phyloP scores from a whole-genome alignment of 306 rosid genomes.

The Biancaea sappan region DNA sequence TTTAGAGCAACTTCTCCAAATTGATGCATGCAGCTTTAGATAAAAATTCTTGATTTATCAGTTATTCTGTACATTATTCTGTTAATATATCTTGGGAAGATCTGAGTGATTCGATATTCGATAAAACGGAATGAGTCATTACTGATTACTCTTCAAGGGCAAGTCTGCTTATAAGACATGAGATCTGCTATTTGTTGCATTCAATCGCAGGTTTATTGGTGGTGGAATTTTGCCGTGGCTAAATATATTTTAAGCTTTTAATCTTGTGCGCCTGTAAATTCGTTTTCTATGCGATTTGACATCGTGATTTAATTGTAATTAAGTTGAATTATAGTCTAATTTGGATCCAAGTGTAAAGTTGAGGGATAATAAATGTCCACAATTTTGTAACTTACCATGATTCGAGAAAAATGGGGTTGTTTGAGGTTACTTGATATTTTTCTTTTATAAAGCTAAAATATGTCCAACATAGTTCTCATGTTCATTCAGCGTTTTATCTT shows the following conservation, averaged over 20 bases:
- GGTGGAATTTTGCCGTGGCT: background rate
- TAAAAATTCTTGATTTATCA: background rate
- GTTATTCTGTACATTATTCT: background rate
- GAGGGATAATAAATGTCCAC: background rate
- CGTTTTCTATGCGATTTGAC: background rate
- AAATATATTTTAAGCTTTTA: background rate
- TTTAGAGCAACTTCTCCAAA: background rate
- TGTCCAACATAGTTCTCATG: background rate
- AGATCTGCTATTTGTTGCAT: background rate
- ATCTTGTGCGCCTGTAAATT: background rate
- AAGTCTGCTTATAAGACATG: background rate
- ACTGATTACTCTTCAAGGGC: background rate
- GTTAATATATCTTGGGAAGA: conserved; percentile 1
- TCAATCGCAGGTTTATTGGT: background rate
- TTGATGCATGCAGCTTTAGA: background rate
- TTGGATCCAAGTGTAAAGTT: background rate
- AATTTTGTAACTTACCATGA: background rate
- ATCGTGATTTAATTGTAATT: background rate
- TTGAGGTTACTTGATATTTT: background rate
- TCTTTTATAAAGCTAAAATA: background rate
- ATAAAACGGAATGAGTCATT: background rate
- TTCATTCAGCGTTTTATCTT: background rate
- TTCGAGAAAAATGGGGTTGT: background rate
- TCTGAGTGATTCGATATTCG: background rate
- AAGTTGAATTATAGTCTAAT: background rate